Evolutionary conservation across 139 green algal genomes (phyloP).

Genomic region (Prasinococcaceae sp.): DNA sequence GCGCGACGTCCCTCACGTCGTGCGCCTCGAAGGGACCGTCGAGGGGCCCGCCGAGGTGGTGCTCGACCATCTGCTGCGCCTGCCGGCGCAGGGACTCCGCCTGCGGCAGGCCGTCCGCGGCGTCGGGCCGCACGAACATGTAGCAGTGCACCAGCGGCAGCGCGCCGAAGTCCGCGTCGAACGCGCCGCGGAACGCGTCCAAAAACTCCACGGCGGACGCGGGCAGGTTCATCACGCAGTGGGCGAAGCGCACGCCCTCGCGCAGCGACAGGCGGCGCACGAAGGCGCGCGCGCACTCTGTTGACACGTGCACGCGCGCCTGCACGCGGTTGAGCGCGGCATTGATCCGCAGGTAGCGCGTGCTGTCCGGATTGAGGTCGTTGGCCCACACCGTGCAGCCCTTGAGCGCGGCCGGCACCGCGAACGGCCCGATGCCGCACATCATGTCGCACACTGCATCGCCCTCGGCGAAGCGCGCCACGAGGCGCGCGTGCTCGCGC

Average conservation of each 20-base stretch:
- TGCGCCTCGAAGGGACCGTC: slow-evolving; percentile 33
- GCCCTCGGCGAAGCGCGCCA: slow-evolving; percentile 2
- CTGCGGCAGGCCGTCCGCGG: slow-evolving; percentile 29
- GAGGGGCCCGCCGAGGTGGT: slow-evolving; percentile 43
- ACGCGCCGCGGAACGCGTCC: slow-evolving; percentile 31
- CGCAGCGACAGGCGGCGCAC: no score
- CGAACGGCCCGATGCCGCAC: slow-evolving; percentile 84
- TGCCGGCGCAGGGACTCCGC: slow-evolving; percentile 8
- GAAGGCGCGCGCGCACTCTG: no score
- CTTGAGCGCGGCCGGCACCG: slow-evolving; percentile 64
- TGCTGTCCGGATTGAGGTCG: slow-evolving; percentile 83
- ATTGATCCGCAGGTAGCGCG: slow-evolving; percentile 61
- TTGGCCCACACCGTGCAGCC: slow-evolving; percentile 87
- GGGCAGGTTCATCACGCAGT: slow-evolving; percentile 87
- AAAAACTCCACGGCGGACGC: slow-evolving; percentile 76
- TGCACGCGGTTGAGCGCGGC: slow-evolving; percentile 20
- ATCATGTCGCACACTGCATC: slow-evolving; percentile 50
- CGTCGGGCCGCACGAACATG: slow-evolving; percentile 56
- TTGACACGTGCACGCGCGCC: no score
- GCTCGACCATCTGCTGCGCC: slow-evolving; percentile 35
- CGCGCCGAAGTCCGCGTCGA: slow-evolving; percentile 23
- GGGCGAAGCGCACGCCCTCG: slow-evolving; percentile 37
- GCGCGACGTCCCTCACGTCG: slow-evolving; percentile 71
- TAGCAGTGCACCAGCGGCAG: slow-evolving; percentile 85
- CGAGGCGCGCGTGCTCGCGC: slow-evolving; percentile 74